phyloP scores from a whole-genome alignment of 2,329 filamentous ascomycete species.

The Alternaria metachromatica region DNA sequence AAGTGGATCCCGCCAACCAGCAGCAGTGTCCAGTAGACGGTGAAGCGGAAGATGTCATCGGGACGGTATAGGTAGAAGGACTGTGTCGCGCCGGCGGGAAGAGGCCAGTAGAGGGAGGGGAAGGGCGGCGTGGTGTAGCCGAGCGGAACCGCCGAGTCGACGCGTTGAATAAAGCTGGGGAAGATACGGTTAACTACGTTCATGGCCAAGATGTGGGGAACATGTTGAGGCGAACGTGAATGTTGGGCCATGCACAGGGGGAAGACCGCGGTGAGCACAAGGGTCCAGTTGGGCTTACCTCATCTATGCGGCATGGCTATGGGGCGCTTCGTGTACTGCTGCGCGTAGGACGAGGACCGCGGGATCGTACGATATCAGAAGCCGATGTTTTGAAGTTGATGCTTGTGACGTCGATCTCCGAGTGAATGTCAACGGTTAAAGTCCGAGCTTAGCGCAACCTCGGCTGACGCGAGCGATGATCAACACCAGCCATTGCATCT shows the following conservation, averaged over 20 bases:
- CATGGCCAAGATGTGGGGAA: background rate
- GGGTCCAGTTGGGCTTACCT: constrained; percentile 26
- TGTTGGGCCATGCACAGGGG: background rate
- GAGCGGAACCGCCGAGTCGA: constrained; percentile 56
- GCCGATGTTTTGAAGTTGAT: constrained; percentile 1
- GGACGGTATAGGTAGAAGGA: constrained; percentile 74
- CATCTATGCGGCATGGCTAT: constrained; percentile 38
- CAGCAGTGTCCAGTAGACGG: constrained; percentile 83
- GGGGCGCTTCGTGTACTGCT: background rate
- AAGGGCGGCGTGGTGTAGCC: constrained; percentile 75
- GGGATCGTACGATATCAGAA: background rate
- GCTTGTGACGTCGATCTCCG: constrained; percentile 19
- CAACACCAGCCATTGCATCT: constrained; percentile 24
- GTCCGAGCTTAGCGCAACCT: constrained; percentile 32
- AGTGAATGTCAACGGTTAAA: constrained; percentile 23
- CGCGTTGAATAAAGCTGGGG: constrained; percentile 53
- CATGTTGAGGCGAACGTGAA: background rate
- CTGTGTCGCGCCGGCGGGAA: constrained; percentile 63
- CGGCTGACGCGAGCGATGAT: constrained; percentile 29
- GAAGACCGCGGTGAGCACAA: background rate
- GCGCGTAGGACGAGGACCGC: constrained; percentile 1
- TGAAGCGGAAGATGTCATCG: constrained; percentile 84
- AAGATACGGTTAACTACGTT: constrained; percentile 10
- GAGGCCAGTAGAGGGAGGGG: constrained; percentile 81
- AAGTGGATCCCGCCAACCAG: constrained; percentile 79